Percentiles rank a stretch among this genome's conserved stretches.
phyloP scores from a whole-genome alignment of 2,329 filamentous ascomycete species.

The Epichloe gansuensis region DNA sequence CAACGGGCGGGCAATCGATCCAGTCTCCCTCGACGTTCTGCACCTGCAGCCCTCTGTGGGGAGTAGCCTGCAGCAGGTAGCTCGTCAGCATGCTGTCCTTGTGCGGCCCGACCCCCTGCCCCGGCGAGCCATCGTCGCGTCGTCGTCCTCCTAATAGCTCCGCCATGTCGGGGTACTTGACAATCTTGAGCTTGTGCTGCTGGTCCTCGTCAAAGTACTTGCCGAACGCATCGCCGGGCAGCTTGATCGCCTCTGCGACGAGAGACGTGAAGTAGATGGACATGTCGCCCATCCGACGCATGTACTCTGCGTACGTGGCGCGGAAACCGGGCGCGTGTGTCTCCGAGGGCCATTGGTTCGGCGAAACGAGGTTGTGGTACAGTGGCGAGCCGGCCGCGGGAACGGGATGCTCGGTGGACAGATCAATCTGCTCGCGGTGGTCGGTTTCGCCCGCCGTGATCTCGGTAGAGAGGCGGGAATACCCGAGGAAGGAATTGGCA shows the following conservation, averaged over 20 bases:
- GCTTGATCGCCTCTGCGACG: constrained; percentile 70
- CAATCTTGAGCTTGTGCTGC: constrained; percentile 84
- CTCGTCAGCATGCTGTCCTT: constrained; percentile 76
- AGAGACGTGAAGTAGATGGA: constrained; percentile 64
- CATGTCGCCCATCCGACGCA: constrained; percentile 58
- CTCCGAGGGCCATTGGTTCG: constrained; percentile 64
- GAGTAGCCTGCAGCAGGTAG: constrained; percentile 67
- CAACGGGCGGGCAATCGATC: constrained; percentile 69
- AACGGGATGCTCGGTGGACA: constrained; percentile 63
- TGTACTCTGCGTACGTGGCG: constrained; percentile 59
- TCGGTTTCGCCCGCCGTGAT: constrained; percentile 64
- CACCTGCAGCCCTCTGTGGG: constrained; percentile 67
- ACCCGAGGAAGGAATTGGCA: constrained; percentile 57
- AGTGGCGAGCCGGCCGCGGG: constrained; percentile 50
- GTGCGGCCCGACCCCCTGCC: constrained; percentile 61
- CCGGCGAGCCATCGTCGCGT: constrained; percentile 22
- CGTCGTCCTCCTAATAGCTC: constrained; percentile 32
- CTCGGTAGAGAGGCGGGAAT: constrained; percentile 52
- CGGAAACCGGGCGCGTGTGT: constrained; percentile 54
- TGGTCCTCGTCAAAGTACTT: constrained; percentile 62
- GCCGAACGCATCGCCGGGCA: constrained; percentile 57
- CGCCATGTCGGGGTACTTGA: constrained; percentile 68
- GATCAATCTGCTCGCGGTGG: constrained; percentile 76
- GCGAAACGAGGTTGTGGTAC: constrained; percentile 66
- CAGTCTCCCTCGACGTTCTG: constrained; percentile 67